A percentile compares a stretch with the other conserved stretches of the same genome.
Evolutionary conservation across 352 stramenopile species (phyloP).

Genomic region (Blastocystis sp.): DNA sequence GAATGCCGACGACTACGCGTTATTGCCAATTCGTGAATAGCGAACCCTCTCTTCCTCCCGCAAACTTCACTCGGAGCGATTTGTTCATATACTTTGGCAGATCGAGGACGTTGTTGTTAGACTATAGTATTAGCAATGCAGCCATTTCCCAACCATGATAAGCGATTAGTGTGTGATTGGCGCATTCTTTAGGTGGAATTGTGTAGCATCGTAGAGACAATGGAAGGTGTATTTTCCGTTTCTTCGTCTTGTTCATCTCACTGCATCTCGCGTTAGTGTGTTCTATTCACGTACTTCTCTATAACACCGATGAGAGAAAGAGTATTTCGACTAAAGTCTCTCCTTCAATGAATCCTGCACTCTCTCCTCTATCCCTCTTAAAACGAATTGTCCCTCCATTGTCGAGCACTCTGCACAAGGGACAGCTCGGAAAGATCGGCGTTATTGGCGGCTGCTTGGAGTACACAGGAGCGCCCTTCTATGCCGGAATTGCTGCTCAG

Average conservation of each 20-base stretch:
- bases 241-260: no score
- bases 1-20: slow-evolving; percentile 78
- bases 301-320: slow-evolving; percentile 7
- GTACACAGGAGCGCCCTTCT: slow-evolving; percentile 93
- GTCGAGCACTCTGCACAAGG: slow-evolving; percentile 9
- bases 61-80: slow-evolving; percentile 87
- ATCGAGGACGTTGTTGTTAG: no score
- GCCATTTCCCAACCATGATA: no score
- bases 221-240: no score
- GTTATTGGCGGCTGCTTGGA: slow-evolving; percentile 89
- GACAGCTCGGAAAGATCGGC: slow-evolving; percentile 79
- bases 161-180: no score
- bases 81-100: slow-evolving; percentile 82
- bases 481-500: slow-evolving; percentile 86
- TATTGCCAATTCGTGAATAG: background rate
- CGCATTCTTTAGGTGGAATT: no score
- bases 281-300: no score
- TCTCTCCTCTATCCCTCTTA: background rate
- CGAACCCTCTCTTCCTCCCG: slow-evolving; percentile 82
- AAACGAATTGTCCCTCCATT: slow-evolving; percentile 38
- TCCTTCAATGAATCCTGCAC: background rate
- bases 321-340: background rate
- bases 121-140: no score
- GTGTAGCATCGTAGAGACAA: no score
- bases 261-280: no score